Base-by-base conservation (phyloP, 768 basidiomycete species). In the Mycena sanguinolenta region DNA sequence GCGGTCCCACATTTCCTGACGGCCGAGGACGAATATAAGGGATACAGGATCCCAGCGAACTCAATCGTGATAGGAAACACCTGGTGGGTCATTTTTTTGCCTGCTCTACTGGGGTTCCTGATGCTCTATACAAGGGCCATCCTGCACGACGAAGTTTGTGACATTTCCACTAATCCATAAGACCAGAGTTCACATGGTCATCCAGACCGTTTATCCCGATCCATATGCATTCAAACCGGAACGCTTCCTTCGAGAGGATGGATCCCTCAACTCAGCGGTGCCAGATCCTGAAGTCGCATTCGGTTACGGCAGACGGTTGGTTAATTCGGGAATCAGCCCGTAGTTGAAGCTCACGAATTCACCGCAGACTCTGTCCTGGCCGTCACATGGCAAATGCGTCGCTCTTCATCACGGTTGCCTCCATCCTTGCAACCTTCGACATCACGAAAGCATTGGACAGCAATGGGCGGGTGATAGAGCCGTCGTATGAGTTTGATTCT, bases 161-260 rank as follows among this genome's bases (percentile, higher is more conserved):
- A 34, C 1, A 12, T 13, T 28, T 4, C 19, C 13, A 49, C 19
- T 46, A n/a, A n/a, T 2, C 13, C 1, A 42, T 42, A n/a, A n/a
- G 27, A 3, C 8, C 46, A 9, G 21, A 46, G 21, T n/a, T 46
- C 23, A 46, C n/a, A 8, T n/a, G 21, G 12, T 9, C 42, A 19
- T 23, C 13, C 19, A 65, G 63, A 14, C 27, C 9, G 28, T 57
- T 10, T 65, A 65, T 25, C 54, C 63, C 27, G 54, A 65, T 17
- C 55, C 63, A 36, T 42, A 65, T 19, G n/a, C 30, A 4, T 65
- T 65, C 30, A 57, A 49, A 1, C 63, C 54, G 28, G 63, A 65
- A 16, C 53, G 63, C 17, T 65, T 65, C 36, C 38, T 65, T 6
- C 30, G 57, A 16, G 63, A 28, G 3, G 55, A 50, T 50, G 49